A percentile compares a stretch with the other conserved stretches of the same genome.
phyloP scores from a whole-genome alignment of 345 rosid species.

The Gossypium raimondii region DNA sequence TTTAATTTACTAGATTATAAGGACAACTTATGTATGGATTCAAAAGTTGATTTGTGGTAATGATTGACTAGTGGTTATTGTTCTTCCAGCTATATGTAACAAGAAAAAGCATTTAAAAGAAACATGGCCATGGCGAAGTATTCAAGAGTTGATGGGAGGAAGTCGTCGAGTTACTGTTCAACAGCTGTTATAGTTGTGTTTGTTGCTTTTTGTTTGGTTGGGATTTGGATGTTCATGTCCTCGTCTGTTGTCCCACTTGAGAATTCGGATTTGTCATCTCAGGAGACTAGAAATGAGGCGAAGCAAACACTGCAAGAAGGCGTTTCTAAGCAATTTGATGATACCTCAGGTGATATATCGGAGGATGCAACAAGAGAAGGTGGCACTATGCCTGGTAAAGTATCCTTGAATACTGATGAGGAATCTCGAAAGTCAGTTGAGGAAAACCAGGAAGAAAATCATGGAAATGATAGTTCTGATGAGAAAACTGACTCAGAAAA shows the following conservation, averaged over 20 bases:
- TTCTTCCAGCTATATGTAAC: conserved; percentile 25
- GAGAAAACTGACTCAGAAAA: conserved; percentile 31
- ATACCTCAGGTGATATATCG: conserved; percentile 30
- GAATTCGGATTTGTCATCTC: conserved; percentile 32
- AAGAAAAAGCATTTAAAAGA: conserved; percentile 5
- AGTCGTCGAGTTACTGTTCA: conserved; percentile 56
- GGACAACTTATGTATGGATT: background rate
- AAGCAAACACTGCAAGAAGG: conserved; percentile 25
- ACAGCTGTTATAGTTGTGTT: conserved; percentile 53
- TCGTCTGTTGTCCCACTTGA: conserved; percentile 51
- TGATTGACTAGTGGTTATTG: conserved; percentile 12
- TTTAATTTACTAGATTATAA: conserved; percentile 1
- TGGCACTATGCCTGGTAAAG: conserved; percentile 15
- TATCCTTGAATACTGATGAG: conserved; percentile 16
- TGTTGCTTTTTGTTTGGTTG: conserved; percentile 68
- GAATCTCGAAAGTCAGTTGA: conserved; percentile 23
- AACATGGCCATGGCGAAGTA: conserved; percentile 62
- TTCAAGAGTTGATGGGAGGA: conserved; percentile 63
- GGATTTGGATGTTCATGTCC: conserved; percentile 83
- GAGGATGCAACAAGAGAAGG: conserved; percentile 34
- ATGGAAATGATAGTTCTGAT: conserved; percentile 23
- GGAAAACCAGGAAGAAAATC: conserved; percentile 23
- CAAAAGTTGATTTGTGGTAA: background rate
- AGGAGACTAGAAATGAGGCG: conserved; percentile 26
- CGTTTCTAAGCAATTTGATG: conserved; percentile 27